Evolutionary conservation across 2,329 filamentous ascomycete genomes (phyloP).

Genomic region (Hypomyces perniciosus): DNA sequence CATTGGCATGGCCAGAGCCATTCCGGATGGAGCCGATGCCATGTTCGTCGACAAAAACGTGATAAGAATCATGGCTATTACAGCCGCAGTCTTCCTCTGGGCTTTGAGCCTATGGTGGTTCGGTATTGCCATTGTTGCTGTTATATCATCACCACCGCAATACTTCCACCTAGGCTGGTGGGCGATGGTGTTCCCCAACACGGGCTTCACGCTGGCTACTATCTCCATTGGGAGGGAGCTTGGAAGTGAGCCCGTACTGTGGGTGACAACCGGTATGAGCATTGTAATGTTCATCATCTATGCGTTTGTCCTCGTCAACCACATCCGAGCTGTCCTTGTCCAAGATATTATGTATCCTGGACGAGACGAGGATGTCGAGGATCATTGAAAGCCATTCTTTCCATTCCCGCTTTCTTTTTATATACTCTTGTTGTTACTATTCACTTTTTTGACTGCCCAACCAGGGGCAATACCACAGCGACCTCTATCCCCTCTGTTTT

Average conservation of each 20-base stretch:
- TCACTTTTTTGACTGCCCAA: too few species aligned
- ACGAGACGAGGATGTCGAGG: constrained; percentile 47
- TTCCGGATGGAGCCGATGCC: constrained; percentile 41
- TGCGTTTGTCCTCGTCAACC: constrained; percentile 37
- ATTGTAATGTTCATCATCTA: constrained; percentile 38
- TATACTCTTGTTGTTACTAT: too few species aligned
- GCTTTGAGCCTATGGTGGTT: constrained; percentile 56
- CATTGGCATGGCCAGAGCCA: constrained; percentile 54
- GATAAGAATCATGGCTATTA: constrained; percentile 41
- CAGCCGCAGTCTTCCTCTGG: constrained; percentile 57
- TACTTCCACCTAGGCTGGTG: constrained; percentile 59
- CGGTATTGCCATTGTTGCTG: constrained; percentile 31
- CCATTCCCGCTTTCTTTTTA: background rate
- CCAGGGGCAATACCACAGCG: too few species aligned
- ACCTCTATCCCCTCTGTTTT: too few species aligned
- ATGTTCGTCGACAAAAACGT: constrained; percentile 35
- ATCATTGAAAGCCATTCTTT: constrained; percentile 19
- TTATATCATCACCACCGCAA: constrained; percentile 34
- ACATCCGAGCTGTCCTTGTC: constrained; percentile 40
- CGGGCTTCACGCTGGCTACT: constrained; percentile 52
- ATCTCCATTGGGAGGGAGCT: constrained; percentile 48
- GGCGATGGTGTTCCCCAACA: constrained; percentile 58
- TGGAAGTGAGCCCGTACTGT: constrained; percentile 37
- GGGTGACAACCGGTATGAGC: constrained; percentile 46
- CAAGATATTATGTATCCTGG: constrained; percentile 52